Percentiles rank a stretch among this genome's conserved stretches.
These are phyloP conservation scores for Clarkia xantiana DNA, from an alignment of 345 rosid species.

Conservation along the genomic window DNA sequence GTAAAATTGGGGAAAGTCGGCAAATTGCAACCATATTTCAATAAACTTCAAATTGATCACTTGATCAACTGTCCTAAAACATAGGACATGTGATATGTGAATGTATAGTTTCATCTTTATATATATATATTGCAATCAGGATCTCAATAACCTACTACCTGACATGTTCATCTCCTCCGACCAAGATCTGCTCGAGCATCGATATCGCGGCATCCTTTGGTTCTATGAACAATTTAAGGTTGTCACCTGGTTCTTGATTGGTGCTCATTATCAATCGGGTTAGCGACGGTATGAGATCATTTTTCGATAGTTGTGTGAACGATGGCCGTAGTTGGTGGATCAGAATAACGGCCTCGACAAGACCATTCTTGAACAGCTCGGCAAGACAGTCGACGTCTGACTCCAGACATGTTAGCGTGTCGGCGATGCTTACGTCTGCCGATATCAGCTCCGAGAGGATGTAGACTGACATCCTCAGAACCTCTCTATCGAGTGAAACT, in stretches of 20 bases:
- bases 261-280: constrained; percentile 26
- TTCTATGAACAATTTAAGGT: constrained; percentile 23
- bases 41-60: too few relatives aligned
- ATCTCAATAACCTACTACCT: too few relatives aligned
- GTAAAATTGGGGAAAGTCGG: too few relatives aligned
- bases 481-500: constrained; percentile 42
- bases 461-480: constrained; percentile 30
- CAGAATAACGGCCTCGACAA: constrained; percentile 43
- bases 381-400: constrained; percentile 50
- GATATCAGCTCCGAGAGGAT: constrained; percentile 37
- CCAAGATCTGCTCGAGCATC: constrained; percentile 47
- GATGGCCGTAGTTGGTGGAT: constrained; percentile 41
- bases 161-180: constrained; percentile 30
- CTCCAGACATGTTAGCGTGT: constrained; percentile 40
- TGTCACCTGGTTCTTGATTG: constrained; percentile 21
- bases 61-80: too few relatives aligned
- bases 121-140: too few relatives aligned
- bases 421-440: constrained; percentile 30
- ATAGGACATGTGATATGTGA: too few relatives aligned
- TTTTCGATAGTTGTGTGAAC: constrained; percentile 33
- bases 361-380: constrained; percentile 44
- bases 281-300: constrained; percentile 40
- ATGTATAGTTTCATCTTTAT: too few relatives aligned
- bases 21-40: too few relatives aligned
- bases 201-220: constrained; percentile 45